A percentile compares a stretch with the other conserved stretches of the same genome.
Evolutionary conservation across 768 basidiomycete species (phyloP).

Genomic region (Mycena vulgaris): DNA sequence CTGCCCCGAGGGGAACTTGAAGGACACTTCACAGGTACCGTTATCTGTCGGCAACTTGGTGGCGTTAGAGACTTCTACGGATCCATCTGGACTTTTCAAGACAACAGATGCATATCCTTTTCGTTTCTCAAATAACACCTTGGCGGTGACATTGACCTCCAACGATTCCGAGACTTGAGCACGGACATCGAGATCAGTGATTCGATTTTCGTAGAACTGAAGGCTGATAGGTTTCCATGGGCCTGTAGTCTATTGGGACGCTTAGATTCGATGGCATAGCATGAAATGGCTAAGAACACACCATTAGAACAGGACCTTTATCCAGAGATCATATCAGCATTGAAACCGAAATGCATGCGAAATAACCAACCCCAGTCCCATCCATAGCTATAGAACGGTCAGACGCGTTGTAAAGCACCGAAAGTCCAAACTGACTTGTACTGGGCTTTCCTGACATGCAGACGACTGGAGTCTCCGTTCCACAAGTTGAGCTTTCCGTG

Average conservation of each 20-base stretch:
- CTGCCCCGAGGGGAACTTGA: conserved; percentile 68
- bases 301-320: conserved; percentile 85
- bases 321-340: neutral
- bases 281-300: neutral
- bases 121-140: conserved; percentile 57
- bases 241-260: conserved; percentile 66
- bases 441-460: conserved; percentile 94
- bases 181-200: conserved; percentile 77
- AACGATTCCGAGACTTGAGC: conserved; percentile 69
- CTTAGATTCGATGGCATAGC: neutral
- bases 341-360: conserved; percentile 3
- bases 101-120: conserved; percentile 61
- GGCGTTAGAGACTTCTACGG: conserved; percentile 57
- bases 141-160: conserved; percentile 66
- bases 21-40: conserved; percentile 57
- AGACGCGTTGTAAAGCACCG: conserved; percentile 8
- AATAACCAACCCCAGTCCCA: conserved; percentile 86
- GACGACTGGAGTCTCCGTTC: conserved; percentile 94
- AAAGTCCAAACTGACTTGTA: conserved; percentile 74
- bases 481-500: conserved; percentile 76
- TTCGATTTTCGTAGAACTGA: conserved; percentile 75
- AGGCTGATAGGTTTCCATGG: conserved; percentile 89
- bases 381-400: conserved; percentile 70
- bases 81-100: conserved; percentile 67
- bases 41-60: conserved; percentile 53